A percentile compares a stretch with the other conserved stretches of the same genome.
Conservation (phyloP, 495 filamentous ascomycete species). For the Rhypophila decipiens region DNA sequence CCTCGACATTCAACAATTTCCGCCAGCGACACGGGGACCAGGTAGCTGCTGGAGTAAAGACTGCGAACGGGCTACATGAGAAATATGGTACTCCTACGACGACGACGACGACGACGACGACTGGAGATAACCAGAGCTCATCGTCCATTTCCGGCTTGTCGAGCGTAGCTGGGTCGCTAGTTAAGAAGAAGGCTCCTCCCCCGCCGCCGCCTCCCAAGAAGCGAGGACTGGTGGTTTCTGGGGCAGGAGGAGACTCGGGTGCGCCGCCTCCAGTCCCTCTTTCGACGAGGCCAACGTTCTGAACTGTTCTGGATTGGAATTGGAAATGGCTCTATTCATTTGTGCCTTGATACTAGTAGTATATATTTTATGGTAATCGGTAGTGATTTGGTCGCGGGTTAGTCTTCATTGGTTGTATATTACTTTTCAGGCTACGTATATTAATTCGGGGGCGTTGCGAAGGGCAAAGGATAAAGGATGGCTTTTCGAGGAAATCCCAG, state of each 20-base stretch:
- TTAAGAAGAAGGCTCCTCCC: constrained; percentile 57
- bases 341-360: neutral
- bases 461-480: too few relatives aligned
- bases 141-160: neutral
- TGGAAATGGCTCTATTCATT: neutral
- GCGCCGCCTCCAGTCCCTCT: constrained; percentile 48
- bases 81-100: too few relatives aligned
- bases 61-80: constrained; percentile 50
- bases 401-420: too few relatives aligned
- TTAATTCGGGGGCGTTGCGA: too few relatives aligned
- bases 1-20: constrained; percentile 62
- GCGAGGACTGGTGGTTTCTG: too few relatives aligned
- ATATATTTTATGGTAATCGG: neutral
- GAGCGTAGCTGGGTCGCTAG: constrained; percentile 13
- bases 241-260: constrained; percentile 1
- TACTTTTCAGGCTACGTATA: too few relatives aligned
- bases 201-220: constrained; percentile 59
- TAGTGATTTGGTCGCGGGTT: too few relatives aligned
- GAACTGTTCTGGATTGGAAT: too few relatives aligned
- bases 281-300: constrained; percentile 36
- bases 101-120: too few relatives aligned
- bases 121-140: neutral
- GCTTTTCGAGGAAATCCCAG: too few relatives aligned
- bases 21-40: constrained; percentile 68
- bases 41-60: constrained; percentile 57